Conservation (phyloP, 176 grass and related monocot species). For the Chloris gayana region DNA sequence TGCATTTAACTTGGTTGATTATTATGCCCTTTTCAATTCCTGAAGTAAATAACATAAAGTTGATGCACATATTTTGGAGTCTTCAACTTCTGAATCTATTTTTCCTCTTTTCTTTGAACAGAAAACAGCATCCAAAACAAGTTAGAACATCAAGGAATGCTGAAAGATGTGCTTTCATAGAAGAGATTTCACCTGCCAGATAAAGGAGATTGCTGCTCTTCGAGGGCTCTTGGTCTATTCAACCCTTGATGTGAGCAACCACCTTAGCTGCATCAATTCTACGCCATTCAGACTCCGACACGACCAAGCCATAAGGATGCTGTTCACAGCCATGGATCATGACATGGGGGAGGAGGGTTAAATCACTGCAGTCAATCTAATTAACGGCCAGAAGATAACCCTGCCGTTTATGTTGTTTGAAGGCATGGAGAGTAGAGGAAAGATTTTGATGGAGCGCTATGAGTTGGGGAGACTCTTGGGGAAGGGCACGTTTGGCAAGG, state of each 20-base stretch:
- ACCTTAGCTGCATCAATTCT: conserved; percentile 17
- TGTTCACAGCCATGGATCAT: conserved; percentile 44
- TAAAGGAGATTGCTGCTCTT: neutral
- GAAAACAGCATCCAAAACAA: conserved; percentile 2
- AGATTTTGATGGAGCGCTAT: conserved; percentile 39
- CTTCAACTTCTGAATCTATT: neutral
- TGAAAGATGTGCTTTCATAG: neutral
- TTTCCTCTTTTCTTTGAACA: neutral
- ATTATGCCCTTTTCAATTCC: neutral
- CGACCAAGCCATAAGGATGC: conserved; percentile 45
- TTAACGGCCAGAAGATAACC: conserved; percentile 9
- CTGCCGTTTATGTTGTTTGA: neutral
- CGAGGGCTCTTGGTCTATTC: neutral
- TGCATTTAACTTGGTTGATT: neutral
- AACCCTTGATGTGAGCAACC: neutral
- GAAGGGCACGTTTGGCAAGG: conserved; percentile 52
- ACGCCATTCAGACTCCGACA: conserved; percentile 28
- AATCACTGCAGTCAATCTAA: neutral
- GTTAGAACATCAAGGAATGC: conserved; percentile 22
- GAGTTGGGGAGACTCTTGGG: conserved; percentile 49
- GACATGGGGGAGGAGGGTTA: conserved; percentile 71
- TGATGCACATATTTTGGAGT: neutral
- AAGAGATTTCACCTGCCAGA: neutral
- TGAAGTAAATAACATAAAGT: neutral
- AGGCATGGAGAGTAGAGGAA: conserved; percentile 46